Conservation (phyloP, 2,329 filamentous ascomycete genomes). For the Penicillium olsonii region DNA sequence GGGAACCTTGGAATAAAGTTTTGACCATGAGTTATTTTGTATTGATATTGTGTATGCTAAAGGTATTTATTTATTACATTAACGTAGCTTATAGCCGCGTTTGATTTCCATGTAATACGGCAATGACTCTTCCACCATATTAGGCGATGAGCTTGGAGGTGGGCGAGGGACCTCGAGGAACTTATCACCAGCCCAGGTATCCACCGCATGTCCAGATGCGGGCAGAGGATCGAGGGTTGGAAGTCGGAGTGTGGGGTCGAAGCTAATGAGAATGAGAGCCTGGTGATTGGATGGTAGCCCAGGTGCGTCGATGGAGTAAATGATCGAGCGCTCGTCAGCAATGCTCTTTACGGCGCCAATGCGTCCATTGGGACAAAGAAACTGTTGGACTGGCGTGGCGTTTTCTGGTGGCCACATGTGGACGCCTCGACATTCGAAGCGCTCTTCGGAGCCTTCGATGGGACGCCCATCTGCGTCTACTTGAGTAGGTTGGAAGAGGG, state of each 20-base stretch:
- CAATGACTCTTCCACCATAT: constrained; percentile 6
- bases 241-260: constrained; percentile 40
- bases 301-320: constrained; percentile 40
- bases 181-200: not conserved
- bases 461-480: constrained; percentile 25
- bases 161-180: constrained; percentile 3
- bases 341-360: constrained; percentile 36
- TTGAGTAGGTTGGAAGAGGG: constrained; percentile 34
- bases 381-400: constrained; percentile 39
- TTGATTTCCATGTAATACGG: constrained; percentile 19
- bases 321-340: constrained; percentile 42
- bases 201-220: not conserved
- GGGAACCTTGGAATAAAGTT: too few relatives aligned
- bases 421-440: constrained; percentile 41
- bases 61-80: not conserved
- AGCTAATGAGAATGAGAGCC: constrained; percentile 42
- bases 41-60: not conserved
- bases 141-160: not conserved
- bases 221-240: constrained; percentile 14
- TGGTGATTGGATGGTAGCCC: constrained; percentile 25
- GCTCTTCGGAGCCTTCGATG: constrained; percentile 40
- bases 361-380: constrained; percentile 42
- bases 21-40: not conserved
- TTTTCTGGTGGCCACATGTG: constrained; percentile 45
- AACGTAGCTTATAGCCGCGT: constrained; percentile 18